Evolutionary conservation across 345 rosid species (phyloP).

Genomic region (Camelina laxa): DNA sequence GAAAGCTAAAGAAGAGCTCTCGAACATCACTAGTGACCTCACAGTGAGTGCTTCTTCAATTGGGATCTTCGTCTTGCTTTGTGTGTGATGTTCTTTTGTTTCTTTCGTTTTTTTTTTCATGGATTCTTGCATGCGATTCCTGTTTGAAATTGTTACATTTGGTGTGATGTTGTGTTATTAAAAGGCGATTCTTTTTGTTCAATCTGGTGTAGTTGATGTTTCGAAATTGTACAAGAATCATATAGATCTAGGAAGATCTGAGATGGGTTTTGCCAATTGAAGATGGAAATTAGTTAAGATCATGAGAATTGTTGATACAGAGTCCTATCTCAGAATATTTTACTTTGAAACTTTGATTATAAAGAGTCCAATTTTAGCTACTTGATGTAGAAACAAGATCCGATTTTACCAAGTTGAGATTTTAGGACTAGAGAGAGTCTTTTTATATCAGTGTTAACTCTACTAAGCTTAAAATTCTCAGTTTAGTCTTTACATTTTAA

Average conservation of each 20-base stretch:
- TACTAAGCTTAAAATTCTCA: not conserved
- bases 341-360: not conserved
- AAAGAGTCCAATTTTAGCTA: not conserved
- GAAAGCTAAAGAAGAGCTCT: slow-evolving; percentile 90
- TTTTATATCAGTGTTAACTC: not conserved
- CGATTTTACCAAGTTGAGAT: not conserved
- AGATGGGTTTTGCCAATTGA: not conserved
- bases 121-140: not conserved
- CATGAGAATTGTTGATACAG: not conserved
- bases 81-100: not conserved
- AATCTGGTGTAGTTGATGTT: slow-evolving; percentile 24
- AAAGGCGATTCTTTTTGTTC: not conserved
- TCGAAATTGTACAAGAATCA: slow-evolving; percentile 26
- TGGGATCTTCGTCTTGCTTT: not conserved
- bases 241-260: slow-evolving; percentile 44
- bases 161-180: slow-evolving; percentile 48
- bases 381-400: not conserved
- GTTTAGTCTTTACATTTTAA: not conserved
- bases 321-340: not conserved
- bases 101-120: not conserved
- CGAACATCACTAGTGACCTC: slow-evolving; percentile 81
- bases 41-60: slow-evolving; percentile 49
- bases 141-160: slow-evolving; percentile 7
- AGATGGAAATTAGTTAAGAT: slow-evolving; percentile 22
- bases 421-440: not conserved